Evolutionary conservation across 331 rosid species (phyloP).

Genomic region (Pyracantha coccinea): DNA sequence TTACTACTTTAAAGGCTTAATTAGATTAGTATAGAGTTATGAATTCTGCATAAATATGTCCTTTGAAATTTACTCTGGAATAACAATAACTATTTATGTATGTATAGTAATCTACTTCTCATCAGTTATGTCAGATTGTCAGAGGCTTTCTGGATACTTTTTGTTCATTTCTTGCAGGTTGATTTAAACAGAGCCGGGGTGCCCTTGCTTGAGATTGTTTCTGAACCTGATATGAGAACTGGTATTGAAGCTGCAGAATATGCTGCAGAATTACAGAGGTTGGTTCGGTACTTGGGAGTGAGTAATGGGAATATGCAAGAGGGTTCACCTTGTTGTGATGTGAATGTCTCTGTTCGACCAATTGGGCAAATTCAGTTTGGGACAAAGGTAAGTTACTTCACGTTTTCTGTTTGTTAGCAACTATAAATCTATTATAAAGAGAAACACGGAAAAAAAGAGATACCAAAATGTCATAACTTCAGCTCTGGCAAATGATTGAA

Average conservation of each 20-base stretch:
- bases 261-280: conserved; percentile 86
- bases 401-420: background rate
- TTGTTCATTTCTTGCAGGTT: conserved; percentile 48
- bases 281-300: conserved; percentile 88
- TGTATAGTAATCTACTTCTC: background rate
- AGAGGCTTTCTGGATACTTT: background rate
- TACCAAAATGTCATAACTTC: background rate
- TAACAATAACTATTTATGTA: background rate
- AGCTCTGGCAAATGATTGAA: background rate
- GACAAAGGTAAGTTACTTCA: conserved; percentile 50
- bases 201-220: conserved; percentile 94
- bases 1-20: background rate
- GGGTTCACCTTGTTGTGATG: conserved; percentile 95
- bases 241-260: conserved; percentile 98
- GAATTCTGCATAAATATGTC: background rate
- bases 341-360: conserved; percentile 83
- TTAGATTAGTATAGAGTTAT: background rate
- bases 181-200: conserved; percentile 97
- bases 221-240: conserved; percentile 95
- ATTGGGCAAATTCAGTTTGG: conserved; percentile 70
- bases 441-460: background rate
- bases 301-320: conserved; percentile 98
- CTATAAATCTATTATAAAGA: background rate
- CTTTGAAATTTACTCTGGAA: background rate
- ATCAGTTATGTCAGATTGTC: background rate